Conservation (phyloP, 1,284 basidiomycete genomes). For the Pterulicium gracile region DNA sequence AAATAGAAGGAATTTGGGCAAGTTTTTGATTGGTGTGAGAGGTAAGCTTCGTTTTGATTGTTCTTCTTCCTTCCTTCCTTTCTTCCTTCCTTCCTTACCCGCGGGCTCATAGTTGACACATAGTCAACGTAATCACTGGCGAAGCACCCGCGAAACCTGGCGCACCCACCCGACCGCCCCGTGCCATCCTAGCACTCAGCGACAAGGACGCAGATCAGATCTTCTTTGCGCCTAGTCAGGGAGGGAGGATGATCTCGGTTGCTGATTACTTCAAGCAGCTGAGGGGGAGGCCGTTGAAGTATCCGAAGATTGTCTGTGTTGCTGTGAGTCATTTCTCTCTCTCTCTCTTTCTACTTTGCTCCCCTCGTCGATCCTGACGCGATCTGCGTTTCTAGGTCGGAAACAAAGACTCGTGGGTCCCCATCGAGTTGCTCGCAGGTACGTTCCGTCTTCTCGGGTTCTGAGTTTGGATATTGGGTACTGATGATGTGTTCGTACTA, state of each 20-base stretch:
- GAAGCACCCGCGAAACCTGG: background rate
- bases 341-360: conserved; percentile 31
- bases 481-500: too few relatives aligned
- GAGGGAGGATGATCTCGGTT: conserved; percentile 28
- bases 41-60: conserved; percentile 1
- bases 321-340: conserved; percentile 27
- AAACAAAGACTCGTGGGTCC: background rate
- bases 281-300: conserved; percentile 27
- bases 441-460: background rate
- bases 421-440: background rate
- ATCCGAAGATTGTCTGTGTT: conserved; percentile 37
- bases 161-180: conserved; percentile 4
- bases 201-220: conserved; percentile 27
- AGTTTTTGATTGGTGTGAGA: background rate
- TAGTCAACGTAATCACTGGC: background rate
- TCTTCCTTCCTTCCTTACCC: conserved; percentile 15
- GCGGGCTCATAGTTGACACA: conserved; percentile 15
- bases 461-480: too few relatives aligned
- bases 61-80: too few relatives aligned
- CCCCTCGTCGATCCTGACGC: conserved; percentile 23
- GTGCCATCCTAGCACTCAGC: conserved; percentile 34
- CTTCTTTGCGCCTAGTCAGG: conserved; percentile 32
- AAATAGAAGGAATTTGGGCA: background rate
- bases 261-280: conserved; percentile 35
- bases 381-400: background rate